These are phyloP conservation scores for Wickerhamomyces strasburgensis DNA, from an alignment of 805 yeast genomes.

Conservation along the genomic window DNA sequence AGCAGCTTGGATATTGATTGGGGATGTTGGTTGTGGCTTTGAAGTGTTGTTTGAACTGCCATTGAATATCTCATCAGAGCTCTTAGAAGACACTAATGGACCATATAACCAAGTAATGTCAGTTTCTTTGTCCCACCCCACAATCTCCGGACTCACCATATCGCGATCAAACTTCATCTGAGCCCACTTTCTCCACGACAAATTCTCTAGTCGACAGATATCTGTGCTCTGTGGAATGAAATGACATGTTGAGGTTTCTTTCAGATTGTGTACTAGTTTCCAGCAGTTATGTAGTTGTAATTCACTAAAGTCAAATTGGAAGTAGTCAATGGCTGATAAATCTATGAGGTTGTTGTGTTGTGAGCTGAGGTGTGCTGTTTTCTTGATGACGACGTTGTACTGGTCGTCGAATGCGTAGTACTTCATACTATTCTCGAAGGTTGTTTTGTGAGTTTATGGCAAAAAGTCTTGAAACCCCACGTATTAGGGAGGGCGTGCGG, in stretches of 20 bases:
- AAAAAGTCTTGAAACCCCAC: not conserved
- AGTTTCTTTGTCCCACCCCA: slow-evolving; percentile 92
- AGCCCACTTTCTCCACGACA: slow-evolving; percentile 95
- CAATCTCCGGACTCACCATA: slow-evolving; percentile 70
- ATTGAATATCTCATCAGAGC: no score
- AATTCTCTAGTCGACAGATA: slow-evolving; percentile 59
- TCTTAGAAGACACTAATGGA: slow-evolving; percentile 40
- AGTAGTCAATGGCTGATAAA: slow-evolving; percentile 35
- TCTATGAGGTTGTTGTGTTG: slow-evolving; percentile 7
- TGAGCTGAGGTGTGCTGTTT: slow-evolving; percentile 8
- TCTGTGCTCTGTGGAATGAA: slow-evolving; percentile 33
- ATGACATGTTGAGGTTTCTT: slow-evolving; percentile 19
- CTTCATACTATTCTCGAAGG: slow-evolving; percentile 6
- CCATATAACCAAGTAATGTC: slow-evolving; percentile 97
- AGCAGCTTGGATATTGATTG: not conserved
- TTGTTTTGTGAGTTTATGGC: not conserved
- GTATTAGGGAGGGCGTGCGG: not conserved
- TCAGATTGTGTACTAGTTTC: slow-evolving; percentile 33
- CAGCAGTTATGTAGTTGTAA: slow-evolving; percentile 36
- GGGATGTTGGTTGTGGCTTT: not conserved
- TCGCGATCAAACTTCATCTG: slow-evolving; percentile 59
- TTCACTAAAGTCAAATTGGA: slow-evolving; percentile 32
- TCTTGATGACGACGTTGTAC: slow-evolving; percentile 17
- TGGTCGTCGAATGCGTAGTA: slow-evolving; percentile 25
- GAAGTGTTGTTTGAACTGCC: no score